Percentiles rank a stretch among this genome's conserved stretches.
Conservation (phyloP, 2,329 filamentous ascomycete genomes). For the Blastomyces parvus region DNA sequence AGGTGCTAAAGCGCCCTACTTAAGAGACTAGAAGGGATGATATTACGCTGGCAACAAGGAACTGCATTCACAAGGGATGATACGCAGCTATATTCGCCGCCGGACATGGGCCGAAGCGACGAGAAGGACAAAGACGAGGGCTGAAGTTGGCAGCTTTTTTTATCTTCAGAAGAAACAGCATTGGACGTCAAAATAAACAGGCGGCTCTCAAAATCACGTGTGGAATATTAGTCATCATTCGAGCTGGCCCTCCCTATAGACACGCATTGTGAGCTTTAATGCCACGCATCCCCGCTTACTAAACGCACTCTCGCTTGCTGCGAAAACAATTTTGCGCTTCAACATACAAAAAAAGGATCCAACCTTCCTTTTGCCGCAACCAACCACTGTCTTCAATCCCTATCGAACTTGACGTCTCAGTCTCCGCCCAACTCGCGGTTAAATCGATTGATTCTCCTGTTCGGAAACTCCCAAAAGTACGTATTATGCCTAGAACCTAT, state of each 20-base stretch:
- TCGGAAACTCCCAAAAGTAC: constrained; percentile 25
- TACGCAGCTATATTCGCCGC: not conserved
- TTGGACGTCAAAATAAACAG: not conserved
- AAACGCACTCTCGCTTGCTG: constrained; percentile 8
- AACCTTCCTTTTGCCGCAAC: not conserved
- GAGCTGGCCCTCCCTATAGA: not conserved
- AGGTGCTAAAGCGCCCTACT: not conserved
- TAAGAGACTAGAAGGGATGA: not conserved
- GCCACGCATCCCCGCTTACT: constrained; percentile 3
- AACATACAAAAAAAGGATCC: constrained; percentile 1
- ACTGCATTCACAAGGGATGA: not conserved
- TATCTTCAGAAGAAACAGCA: not conserved
- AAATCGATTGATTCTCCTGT: constrained; percentile 88
- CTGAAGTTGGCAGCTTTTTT: not conserved
- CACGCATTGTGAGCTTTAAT: not conserved
- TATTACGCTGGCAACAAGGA: not conserved
- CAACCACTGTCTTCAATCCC: constrained; percentile 13
- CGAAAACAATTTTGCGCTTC: not conserved
- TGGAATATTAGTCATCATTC: not conserved
- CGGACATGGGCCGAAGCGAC: not conserved
- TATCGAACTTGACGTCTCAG: constrained; percentile 87
- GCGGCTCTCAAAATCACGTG: not conserved
- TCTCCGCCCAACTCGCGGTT: constrained; percentile 97
- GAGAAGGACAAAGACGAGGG: not conserved
- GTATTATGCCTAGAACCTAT: not conserved